These are phyloP conservation scores for Talaromyces albobiverticillius DNA, from an alignment of 2,329 filamentous ascomycete genomes.

Conservation along the genomic window DNA sequence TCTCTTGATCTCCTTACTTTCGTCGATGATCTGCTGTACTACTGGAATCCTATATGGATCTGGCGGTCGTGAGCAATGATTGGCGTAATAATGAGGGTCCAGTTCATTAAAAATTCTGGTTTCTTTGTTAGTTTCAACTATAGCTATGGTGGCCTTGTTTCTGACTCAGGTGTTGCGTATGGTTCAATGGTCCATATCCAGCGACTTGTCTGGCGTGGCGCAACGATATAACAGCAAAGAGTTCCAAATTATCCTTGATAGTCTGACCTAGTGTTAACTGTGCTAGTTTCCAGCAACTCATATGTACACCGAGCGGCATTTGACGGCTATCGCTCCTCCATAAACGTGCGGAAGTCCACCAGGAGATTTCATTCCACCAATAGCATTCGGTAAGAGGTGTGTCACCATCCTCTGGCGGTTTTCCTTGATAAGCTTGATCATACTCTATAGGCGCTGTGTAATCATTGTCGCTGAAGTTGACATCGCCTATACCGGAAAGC, in stretches of 20 bases:
- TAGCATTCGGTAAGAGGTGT: neutral
- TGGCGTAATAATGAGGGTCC: no score
- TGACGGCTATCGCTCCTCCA: neutral
- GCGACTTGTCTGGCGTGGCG: no score
- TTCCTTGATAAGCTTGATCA: neutral
- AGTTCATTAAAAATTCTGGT: neutral
- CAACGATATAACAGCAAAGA: neutral
- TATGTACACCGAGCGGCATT: neutral
- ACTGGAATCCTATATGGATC: neutral
- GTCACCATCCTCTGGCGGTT: neutral
- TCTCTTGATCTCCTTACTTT: neutral
- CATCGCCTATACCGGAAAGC: neutral
- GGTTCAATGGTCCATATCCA: neutral
- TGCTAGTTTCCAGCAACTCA: no score
- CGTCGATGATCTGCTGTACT: neutral
- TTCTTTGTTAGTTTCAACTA: no score
- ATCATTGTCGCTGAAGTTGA: neutral
- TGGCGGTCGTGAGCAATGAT: no score
- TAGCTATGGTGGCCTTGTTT: no score
- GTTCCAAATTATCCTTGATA: neutral
- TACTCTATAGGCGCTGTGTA: neutral
- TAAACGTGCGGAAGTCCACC: neutral
- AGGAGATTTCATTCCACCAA: neutral
- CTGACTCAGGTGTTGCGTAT: no score
- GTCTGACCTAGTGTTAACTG: neutral